phyloP scores from a whole-genome alignment of 305 asterid species.

The Fraxinus ornus region DNA sequence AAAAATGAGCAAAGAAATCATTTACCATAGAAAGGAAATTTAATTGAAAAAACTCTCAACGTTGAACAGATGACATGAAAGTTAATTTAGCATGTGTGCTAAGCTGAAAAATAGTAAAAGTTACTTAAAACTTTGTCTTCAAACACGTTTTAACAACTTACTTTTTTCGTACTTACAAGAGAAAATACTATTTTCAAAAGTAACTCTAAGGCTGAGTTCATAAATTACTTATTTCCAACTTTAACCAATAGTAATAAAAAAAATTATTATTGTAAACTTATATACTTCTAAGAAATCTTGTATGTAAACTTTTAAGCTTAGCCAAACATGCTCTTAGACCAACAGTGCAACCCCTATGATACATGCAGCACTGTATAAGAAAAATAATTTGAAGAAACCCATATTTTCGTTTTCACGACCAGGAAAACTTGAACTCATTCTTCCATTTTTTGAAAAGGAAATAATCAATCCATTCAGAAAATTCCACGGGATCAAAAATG shows the following conservation, averaged over 20 bases:
- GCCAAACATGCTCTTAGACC: background rate
- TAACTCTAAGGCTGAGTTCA: background rate
- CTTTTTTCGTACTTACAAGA: background rate
- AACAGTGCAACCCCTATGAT: background rate
- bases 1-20: background rate
- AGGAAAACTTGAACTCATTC: background rate
- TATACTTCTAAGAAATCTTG: background rate
- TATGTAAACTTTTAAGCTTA: background rate
- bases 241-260: background rate
- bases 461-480: background rate
- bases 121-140: background rate
- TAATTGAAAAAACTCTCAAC: background rate
- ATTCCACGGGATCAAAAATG: background rate
- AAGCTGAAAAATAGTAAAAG: background rate
- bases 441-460: background rate
- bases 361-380: background rate
- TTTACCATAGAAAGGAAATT: background rate
- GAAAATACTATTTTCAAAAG: background rate
- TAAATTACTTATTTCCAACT: background rate
- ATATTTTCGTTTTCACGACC: background rate
- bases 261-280: background rate
- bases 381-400: background rate
- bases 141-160: background rate
- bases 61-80: background rate
- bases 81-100: background rate